A percentile compares a stretch with the other conserved stretches of the same genome.
Evolutionary conservation across 345 rosid genomes (phyloP).

Genomic region (Citrus unshiu): DNA sequence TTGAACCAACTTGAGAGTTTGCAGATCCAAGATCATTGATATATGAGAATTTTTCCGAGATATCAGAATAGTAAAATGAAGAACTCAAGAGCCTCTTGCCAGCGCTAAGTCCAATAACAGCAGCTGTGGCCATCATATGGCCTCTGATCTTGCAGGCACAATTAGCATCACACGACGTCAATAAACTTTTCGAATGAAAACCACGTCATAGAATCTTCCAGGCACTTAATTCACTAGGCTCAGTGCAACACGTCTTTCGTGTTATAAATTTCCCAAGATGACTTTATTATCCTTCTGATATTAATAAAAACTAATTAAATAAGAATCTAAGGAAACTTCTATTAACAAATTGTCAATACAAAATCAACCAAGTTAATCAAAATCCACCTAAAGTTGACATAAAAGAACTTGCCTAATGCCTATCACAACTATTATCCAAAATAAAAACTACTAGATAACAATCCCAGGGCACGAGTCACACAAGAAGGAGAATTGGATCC

Average conservation of each 20-base stretch:
- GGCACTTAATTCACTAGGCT: constrained; percentile 2
- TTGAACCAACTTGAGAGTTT: constrained; percentile 36
- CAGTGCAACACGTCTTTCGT: background rate
- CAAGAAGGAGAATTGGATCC: background rate
- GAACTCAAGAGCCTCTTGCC: constrained; percentile 80
- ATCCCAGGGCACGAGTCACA: background rate
- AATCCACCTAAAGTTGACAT: background rate
- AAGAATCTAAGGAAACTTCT: background rate
- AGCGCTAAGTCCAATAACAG: constrained; percentile 72
- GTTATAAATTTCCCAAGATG: constrained; percentile 1
- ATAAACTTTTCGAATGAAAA: constrained; percentile 19
- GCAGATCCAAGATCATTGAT: constrained; percentile 43
- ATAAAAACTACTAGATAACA: background rate
- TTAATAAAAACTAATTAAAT: background rate
- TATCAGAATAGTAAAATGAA: constrained; percentile 55
- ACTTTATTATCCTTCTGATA: constrained; percentile 14
- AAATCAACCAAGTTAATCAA: background rate
- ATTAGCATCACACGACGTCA: constrained; percentile 30
- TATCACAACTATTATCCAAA: background rate
- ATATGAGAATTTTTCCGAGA: constrained; percentile 43
- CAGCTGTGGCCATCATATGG: constrained; percentile 72
- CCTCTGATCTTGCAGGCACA: constrained; percentile 18
- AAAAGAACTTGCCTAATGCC: background rate
- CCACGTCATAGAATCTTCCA: constrained; percentile 10
- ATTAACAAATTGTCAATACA: background rate